Base-by-base conservation (phyloP, 176 grass and related monocot genomes). In the Triticum aestivum region DNA sequence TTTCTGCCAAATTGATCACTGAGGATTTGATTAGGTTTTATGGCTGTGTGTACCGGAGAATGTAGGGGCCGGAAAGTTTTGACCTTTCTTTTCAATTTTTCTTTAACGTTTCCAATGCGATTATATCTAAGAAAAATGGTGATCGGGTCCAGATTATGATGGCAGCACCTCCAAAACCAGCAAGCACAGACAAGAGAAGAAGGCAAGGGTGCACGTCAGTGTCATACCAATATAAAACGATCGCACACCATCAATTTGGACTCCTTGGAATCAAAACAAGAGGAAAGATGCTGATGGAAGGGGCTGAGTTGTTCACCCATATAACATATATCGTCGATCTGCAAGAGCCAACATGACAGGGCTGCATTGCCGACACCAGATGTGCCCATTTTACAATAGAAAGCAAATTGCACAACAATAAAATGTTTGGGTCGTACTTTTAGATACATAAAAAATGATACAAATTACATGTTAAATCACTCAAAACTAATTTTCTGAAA, bases 181-280 rank as follows among this genome's bases (percentile, higher is more conserved):
- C 73, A 59, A 10, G n/a, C 73, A 30, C 14, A 2, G 35, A 84
- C 85, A 75, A 83, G 74, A 56, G 66, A 65, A 9, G 61, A 79
- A 34, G 12, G 75, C 77, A 52, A 21, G 13, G 23, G 69, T 33
- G 10, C 30, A 37, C 39, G 75, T 63, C 61, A 76, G 32, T 35
- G 80, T 88, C 30, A 51, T 21, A 58, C 21, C 17, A 49, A 66
- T 35, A 79, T 39, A 54, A 52, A 76, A 83, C 38, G 15, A 54
- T 33, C 10, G 15, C 21, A 37, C 5, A 17, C 79, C 61, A 71
- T 51, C 14, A 47, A 26, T 33, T 59, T 79, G 65, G 82, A 87
- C 74, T 41, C 20, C 74, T 83, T 87, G 15, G 85, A 84, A 87
- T 90, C 66, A 61, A 79, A 90, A 83, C 58, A 87, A 90, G 26